Conservation (phyloP, 768 basidiomycete genomes). For the Termitomyces sp. region DNA sequence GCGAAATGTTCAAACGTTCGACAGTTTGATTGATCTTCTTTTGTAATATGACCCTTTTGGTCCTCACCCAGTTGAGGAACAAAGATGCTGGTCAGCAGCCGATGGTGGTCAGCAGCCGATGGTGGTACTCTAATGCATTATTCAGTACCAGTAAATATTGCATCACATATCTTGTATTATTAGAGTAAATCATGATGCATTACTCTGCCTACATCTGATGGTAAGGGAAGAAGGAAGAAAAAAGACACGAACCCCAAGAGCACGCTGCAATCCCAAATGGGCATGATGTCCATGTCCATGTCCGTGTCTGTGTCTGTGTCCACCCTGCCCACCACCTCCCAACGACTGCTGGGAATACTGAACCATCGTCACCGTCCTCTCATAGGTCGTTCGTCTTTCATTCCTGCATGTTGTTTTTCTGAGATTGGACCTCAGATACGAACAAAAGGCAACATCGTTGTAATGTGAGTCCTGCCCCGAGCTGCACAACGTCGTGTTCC, state of each 20-base stretch:
- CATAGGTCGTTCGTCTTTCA: too few species aligned
- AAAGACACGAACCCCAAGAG: constrained; percentile 47
- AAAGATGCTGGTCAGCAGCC: too few species aligned
- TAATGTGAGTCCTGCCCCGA: constrained; percentile 36
- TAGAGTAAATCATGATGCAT: too few species aligned
- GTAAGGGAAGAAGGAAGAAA: too few species aligned
- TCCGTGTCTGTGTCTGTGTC: neutral
- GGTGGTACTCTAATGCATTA: too few species aligned
- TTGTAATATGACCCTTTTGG: neutral
- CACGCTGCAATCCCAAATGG: constrained; percentile 9
- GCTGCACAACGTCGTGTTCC: constrained; percentile 9
- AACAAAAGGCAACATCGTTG: constrained; percentile 65
- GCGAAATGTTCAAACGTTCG: neutral
- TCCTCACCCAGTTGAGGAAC: too few species aligned
- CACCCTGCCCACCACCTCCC: neutral
- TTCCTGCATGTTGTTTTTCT: too few species aligned
- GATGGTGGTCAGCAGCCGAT: too few species aligned
- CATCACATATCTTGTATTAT: too few species aligned
- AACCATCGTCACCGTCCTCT: too few species aligned
- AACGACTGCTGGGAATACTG: constrained; percentile 13
- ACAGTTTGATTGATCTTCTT: neutral
- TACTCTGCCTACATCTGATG: too few species aligned
- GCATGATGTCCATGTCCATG: neutral
- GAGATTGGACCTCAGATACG: constrained; percentile 37
- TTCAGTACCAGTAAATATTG: too few species aligned